phyloP scores from a whole-genome alignment of 495 filamentous ascomycete genomes.

The Aspergillus homomorphus region DNA sequence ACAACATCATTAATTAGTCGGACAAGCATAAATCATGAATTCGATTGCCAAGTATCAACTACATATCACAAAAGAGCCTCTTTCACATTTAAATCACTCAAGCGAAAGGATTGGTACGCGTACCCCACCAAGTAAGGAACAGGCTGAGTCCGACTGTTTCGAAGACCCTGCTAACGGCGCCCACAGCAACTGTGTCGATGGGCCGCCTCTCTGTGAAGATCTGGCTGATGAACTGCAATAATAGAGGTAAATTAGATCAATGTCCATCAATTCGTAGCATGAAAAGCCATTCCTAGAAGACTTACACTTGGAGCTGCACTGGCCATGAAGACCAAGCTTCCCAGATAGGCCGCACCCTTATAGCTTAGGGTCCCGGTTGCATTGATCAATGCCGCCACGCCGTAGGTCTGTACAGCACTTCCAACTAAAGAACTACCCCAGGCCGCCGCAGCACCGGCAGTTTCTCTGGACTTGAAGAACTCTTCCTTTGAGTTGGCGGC shows the following conservation, averaged over 20 bases:
- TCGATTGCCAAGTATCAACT: no score
- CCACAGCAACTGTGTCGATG: conserved; percentile 83
- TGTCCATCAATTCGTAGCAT: not conserved
- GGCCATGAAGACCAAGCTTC: conserved; percentile 85
- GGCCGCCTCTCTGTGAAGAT: conserved; percentile 88
- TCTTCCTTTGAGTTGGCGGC: conserved; percentile 92
- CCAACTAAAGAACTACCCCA: conserved; percentile 89
- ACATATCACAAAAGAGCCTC: not conserved
- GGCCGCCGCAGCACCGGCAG: conserved; percentile 77
- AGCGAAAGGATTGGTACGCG: conserved; percentile 80
- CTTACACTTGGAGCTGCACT: conserved; percentile 83
- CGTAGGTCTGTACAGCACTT: conserved; percentile 88
- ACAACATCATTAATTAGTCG: no score
- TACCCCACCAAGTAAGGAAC: conserved; percentile 97
- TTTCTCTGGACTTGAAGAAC: conserved; percentile 90
- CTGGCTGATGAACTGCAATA: conserved; percentile 74
- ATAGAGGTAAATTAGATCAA: not conserved
- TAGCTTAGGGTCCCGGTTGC: conserved; percentile 91
- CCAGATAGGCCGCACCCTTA: conserved; percentile 94
- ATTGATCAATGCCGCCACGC: conserved; percentile 92
- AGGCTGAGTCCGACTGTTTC: conserved; percentile 90
- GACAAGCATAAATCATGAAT: no score
- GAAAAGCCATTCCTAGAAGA: conserved; percentile 15
- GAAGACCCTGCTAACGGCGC: conserved; percentile 74
- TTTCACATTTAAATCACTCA: conserved; percentile 24